Evolutionary conservation across 2,329 filamentous ascomycete species (phyloP).

Genomic region (Grosmannia serpens): DNA sequence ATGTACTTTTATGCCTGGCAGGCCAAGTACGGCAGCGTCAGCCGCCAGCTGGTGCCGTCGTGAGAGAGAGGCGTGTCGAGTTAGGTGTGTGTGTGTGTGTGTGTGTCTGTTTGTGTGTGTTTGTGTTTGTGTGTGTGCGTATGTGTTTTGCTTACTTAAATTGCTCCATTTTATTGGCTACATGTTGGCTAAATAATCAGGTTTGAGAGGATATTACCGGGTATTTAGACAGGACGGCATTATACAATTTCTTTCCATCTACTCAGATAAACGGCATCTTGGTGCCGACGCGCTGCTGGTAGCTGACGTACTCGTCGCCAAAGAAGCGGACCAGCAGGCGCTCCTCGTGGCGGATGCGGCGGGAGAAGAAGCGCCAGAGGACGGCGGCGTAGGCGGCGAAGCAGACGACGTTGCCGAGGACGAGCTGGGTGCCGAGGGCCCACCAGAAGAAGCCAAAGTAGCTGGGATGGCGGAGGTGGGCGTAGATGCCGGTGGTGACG

Average conservation of each 20-base stretch:
- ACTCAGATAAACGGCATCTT: conserved; percentile 71
- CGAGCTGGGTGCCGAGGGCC: conserved; percentile 86
- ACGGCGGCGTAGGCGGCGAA: conserved; percentile 62
- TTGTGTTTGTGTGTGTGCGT: no score
- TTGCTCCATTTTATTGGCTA: no score
- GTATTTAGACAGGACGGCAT: no score
- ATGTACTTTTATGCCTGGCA: conserved; percentile 99
- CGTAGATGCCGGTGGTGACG: conserved; percentile 76
- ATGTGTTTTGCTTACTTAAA: no score
- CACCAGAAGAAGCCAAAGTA: conserved; percentile 99
- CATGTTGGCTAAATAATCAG: no score
- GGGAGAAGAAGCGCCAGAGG: conserved; percentile 76
- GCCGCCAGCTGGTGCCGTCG: conserved; percentile 20
- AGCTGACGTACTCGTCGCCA: conserved; percentile 66
- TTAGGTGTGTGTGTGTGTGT: no score
- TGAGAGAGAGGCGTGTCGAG: no score
- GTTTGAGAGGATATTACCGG: no score
- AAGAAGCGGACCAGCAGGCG: conserved; percentile 69
- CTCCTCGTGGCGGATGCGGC: conserved; percentile 69
- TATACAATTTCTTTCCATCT: no score
- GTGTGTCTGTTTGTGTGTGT: neutral
- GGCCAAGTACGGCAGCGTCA: conserved; percentile 86
- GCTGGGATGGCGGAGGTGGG: conserved; percentile 66
- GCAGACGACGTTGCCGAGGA: conserved; percentile 75
- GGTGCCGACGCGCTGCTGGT: conserved; percentile 58